Conservation (phyloP, 2,329 filamentous ascomycete genomes). For the Colletotrichum sp. region DNA sequence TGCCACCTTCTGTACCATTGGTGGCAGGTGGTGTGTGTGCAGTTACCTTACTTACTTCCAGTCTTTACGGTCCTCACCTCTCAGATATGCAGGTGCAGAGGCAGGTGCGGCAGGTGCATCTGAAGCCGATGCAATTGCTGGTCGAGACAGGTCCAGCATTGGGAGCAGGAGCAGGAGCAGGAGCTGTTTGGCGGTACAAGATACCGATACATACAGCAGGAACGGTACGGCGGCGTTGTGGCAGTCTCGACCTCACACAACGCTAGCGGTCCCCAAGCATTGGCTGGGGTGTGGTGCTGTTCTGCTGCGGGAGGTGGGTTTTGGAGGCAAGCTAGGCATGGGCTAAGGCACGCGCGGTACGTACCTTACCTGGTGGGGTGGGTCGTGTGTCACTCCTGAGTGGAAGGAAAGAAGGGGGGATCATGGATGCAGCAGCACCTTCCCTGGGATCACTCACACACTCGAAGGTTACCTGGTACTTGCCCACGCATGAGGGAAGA, state of each 20-base stretch:
- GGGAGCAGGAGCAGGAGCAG: neutral
- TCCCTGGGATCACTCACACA: neutral
- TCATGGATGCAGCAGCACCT: neutral
- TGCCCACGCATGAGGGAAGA: neutral
- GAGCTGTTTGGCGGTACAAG: too few relatives aligned
- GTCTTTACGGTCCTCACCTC: neutral
- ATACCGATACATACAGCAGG: neutral
- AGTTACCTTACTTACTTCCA: neutral
- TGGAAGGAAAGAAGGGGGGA: neutral
- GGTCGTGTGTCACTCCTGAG: neutral
- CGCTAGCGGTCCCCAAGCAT: neutral
- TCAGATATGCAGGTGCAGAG: neutral
- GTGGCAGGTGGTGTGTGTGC: neutral
- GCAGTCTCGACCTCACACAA: neutral
- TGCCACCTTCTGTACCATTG: neutral
- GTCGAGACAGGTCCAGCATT: neutral
- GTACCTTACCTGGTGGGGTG: conserved; percentile 7
- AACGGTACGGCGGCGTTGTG: neutral
- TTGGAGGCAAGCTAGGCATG: conserved; percentile 8
- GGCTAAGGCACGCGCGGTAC: conserved; percentile 6
- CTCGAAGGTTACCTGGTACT: neutral
- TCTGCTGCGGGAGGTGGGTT: conserved; percentile 20
- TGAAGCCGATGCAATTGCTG: neutral
- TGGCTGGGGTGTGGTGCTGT: neutral
- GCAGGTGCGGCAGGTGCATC: neutral